Conservation (phyloP, 2,329 filamentous ascomycete species). For the Alternaria sp. region DNA sequence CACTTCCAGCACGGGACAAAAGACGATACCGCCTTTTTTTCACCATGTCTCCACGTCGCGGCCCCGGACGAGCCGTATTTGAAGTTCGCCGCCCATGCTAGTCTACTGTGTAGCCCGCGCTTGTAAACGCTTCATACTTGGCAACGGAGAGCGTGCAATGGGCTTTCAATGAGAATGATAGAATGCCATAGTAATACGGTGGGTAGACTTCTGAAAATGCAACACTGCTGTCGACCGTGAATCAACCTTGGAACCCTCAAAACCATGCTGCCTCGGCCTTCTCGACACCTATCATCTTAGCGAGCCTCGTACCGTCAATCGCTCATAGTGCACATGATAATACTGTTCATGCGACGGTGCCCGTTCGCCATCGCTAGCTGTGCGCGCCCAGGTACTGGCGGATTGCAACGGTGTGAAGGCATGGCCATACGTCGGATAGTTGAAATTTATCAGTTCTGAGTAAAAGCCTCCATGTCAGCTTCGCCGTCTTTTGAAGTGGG, state of each 20-base stretch:
- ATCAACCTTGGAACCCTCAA: not conserved
- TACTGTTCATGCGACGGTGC: not conserved
- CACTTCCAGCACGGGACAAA: not conserved
- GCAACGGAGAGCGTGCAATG: too few species aligned
- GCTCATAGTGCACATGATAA: not conserved
- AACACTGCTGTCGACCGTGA: not conserved
- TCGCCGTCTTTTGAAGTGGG: not conserved
- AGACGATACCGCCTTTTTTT: not conserved
- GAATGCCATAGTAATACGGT: too few species aligned
- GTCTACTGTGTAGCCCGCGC: too few species aligned
- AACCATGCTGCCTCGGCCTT: not conserved
- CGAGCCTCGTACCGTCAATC: not conserved
- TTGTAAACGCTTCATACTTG: too few species aligned
- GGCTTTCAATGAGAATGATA: not conserved
- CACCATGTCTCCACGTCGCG: not conserved
- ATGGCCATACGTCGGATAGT: not conserved
- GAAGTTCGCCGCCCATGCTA: too few species aligned
- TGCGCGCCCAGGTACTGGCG: not conserved
- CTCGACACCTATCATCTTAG: not conserved
- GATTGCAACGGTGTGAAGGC: not conserved
- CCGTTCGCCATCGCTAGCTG: not conserved
- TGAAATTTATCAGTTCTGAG: not conserved
- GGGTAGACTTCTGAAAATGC: too few species aligned
- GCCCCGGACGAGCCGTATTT: not conserved
- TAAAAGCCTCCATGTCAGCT: not conserved